Evolutionary conservation across 495 filamentous ascomycete genomes (phyloP), one percentile per base, ranked within the genome.

Genomic region (Xanthoparmelia taractica): DNA sequence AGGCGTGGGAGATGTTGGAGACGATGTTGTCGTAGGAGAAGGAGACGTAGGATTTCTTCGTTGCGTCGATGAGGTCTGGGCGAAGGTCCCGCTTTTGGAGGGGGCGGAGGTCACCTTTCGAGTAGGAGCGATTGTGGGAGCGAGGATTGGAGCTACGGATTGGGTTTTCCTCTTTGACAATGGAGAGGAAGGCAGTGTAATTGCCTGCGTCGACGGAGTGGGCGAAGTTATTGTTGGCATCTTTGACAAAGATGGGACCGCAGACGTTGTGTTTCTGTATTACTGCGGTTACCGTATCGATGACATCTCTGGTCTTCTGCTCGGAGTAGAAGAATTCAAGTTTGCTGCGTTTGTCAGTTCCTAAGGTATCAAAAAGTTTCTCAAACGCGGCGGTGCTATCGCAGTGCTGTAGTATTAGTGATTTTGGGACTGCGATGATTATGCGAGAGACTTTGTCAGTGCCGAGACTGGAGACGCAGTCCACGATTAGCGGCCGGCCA

Each of bases 21-120:
- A 54, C 50, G 50, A 54, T 54, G 50, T 54, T 54, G 29, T 54
- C 50, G 29, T 54, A 54, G 50, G 50, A 54, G 50, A 54, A 54
- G 50, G 50, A 54, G 50, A 54, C 50, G 50, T 54, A 54, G 50
- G 50, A 54, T 54, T 54, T 54, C 29, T 54, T 54, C 1, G 50
- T 54, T 5, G 50, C 50, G 50, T 54, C 50, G 17, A 54, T 54
- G 50, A 54, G 50, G 50, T 54, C 50, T 0, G 50, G 50, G 50
- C 50, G 50, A 5, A 54, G 50, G 17, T 54, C 50, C 15, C 50
- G 50, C 50, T 54, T 54, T 20, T 54, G 50, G 50, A 54, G 50
- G 0, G 50, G 50, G 27, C 50, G 50, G 29, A 54, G 50, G 50
- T 54, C 50, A 29, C 50, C 50, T 34, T 54, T 54, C 6, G 50